Evolutionary conservation across 306 rosid species (phyloP), one percentile per base, ranked within the genome.

Genomic region (Dryas alaskensis): DNA sequence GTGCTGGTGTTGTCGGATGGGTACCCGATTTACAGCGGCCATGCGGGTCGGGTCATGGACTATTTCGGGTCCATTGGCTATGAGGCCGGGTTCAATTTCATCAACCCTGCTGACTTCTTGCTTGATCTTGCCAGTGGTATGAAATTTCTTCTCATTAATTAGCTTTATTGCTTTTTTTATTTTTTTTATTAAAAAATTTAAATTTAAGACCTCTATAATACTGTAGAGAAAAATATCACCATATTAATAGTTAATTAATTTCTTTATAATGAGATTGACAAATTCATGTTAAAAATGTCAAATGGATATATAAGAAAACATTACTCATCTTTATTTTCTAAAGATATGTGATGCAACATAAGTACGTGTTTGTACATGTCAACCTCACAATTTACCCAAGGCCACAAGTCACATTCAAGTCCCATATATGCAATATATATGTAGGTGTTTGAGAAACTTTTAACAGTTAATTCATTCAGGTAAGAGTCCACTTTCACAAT

Each of bases 111-210:
- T 7, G 98, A 92, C 78, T 87, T 88, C 68, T 79, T 92, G 31
- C 94, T 92, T 67, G 98, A 92, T 39, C 94, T 92, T 82, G 98
- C 98, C 3, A 92, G 90, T 43, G 98, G 98, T 92, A 81, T 54
- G 90, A 59, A 39, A 19, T 59, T 9, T 45, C 50, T 65, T 65
- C 47, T 78, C 68, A 42, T 25, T 37, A 52, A 22, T 69, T 13
- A 69, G 14, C 54, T 45, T 31, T 65, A 45, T 47, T 3, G 4
- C 12, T 25, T 37, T n/a, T 1, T 7, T 11, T n/a, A 10, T 9
- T 4, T 11, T 39, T 0, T 43, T 43, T 10, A 37, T 2, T 10
- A n/a, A 31, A 2, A 31, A 31, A 31, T 31, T 31, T 31, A 31
- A 31, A 31, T 31, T 31, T 31, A 31, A 2, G 37, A 31, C 37